phyloP scores from a whole-genome alignment of 1,284 basidiomycete genomes.

The Ceratobasidium sp. region DNA sequence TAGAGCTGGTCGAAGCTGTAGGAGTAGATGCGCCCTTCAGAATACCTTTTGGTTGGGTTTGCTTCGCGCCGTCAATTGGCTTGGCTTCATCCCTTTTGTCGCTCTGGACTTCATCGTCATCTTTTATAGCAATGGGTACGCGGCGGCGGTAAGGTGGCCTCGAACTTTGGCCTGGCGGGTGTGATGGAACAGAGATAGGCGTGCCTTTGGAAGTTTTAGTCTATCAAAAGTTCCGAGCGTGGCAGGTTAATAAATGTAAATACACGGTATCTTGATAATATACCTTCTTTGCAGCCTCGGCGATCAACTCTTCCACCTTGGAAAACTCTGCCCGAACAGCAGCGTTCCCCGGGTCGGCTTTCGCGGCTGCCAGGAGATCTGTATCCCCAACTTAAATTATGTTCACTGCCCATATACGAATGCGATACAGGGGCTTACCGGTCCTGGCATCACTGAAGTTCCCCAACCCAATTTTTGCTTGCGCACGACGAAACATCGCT shows the following conservation, averaged over 20 bases:
- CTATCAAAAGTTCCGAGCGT: too few relatives aligned
- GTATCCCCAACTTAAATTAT: conserved; percentile 14
- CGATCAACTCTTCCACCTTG: conserved; percentile 61
- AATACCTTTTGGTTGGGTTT: conserved; percentile 25
- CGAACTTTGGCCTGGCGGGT: conserved; percentile 33
- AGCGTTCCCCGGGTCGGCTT: conserved; percentile 64
- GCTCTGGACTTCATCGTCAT: conserved; percentile 55
- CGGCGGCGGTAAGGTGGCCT: conserved; percentile 66
- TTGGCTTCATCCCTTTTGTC: conserved; percentile 14
- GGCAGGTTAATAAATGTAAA: too few relatives aligned
- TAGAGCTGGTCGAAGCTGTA: conserved; percentile 19
- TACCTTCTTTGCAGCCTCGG: conserved; percentile 55
- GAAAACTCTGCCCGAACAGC: conserved; percentile 70
- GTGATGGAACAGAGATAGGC: conserved; percentile 47
- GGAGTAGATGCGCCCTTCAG: conserved; percentile 46
- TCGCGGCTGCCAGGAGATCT: conserved; percentile 34
- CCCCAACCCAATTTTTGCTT: conserved; percentile 71
- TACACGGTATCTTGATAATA: too few relatives aligned
- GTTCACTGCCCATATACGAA: background rate
- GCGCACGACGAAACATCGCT: conserved; percentile 77
- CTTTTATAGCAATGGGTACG: conserved; percentile 78
- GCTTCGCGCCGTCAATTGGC: background rate
- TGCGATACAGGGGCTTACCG: conserved; percentile 63
- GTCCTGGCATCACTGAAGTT: conserved; percentile 68
- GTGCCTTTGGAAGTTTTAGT: conserved; percentile 42